These are phyloP conservation scores for Lyophyllum semitale DNA, from an alignment of 768 basidiomycete species.

Conservation along the genomic window DNA sequence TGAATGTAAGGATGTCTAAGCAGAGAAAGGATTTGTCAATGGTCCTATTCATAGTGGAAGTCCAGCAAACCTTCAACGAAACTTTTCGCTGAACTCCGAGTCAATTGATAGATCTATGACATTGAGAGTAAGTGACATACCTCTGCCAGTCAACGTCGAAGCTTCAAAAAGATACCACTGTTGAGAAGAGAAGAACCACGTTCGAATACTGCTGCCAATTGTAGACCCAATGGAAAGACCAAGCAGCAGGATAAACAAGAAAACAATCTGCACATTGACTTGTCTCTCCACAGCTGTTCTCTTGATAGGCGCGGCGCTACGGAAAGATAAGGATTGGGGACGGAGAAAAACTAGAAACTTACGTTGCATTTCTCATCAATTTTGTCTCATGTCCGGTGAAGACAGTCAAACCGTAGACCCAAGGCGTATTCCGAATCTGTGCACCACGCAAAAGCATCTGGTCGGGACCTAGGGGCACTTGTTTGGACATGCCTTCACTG, in stretches of 20 bases:
- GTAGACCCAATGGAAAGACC: slow-evolving; percentile 89
- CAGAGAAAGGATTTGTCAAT: slow-evolving; percentile 14
- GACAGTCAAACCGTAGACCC: slow-evolving; percentile 92
- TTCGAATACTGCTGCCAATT: slow-evolving; percentile 87
- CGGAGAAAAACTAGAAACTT: slow-evolving; percentile 31
- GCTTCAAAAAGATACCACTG: slow-evolving; percentile 90
- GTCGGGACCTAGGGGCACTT: slow-evolving; percentile 91
- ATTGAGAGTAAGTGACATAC: slow-evolving; percentile 36
- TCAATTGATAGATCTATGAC: slow-evolving; percentile 2
- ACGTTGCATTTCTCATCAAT: slow-evolving; percentile 98
- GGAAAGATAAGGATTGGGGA: background rate
- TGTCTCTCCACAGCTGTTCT: slow-evolving; percentile 93
- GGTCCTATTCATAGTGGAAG: slow-evolving; percentile 3
- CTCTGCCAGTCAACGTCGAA: slow-evolving; percentile 60
- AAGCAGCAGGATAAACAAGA: slow-evolving; percentile 86
- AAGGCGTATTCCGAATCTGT: slow-evolving; percentile 93
- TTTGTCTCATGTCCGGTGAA: slow-evolving; percentile 99
- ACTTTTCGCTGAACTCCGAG: slow-evolving; percentile 51
- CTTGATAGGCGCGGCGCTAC: slow-evolving; percentile 93
- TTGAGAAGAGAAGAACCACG: slow-evolving; percentile 83
- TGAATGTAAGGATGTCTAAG: slow-evolving; percentile 93
- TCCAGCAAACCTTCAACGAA: slow-evolving; percentile 77
- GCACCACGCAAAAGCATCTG: slow-evolving; percentile 94
- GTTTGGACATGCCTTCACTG: slow-evolving; percentile 61
- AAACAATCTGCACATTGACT: slow-evolving; percentile 95